Evolutionary conservation across 495 filamentous ascomycete species (phyloP), one percentile per base, ranked within the genome.

Genomic region (Cetradonia linearis): DNA sequence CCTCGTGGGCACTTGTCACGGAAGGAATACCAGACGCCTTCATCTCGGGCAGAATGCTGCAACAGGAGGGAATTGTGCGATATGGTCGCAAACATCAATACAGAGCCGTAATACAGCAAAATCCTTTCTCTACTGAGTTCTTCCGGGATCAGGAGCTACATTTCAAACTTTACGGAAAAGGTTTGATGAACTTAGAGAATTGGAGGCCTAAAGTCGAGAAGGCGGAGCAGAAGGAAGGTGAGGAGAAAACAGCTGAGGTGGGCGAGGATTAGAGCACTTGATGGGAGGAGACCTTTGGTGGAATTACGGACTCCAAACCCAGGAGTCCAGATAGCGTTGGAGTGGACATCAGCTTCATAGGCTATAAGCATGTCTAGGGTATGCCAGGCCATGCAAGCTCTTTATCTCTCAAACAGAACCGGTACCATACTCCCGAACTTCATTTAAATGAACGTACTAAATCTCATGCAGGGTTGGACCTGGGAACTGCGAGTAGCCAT

Each of bases 281-380:
- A 88, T 98, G 93, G 94, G 93, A 98, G 20, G 93, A 98, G 73
- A 79, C 80, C 48, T 97, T 98, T 71, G 92, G 91, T 56, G 89
- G 91, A 59, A 91, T 88, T 68, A 97, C 91, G 5, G 93, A 98
- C 70, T 80, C 86, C 13, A 97, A 97, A 71, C 94, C 93, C 27
- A 83, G 83, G 66, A 86, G 86, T 37, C 94, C 93, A 2, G 94
- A 97, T 71, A 89, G 90, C 69, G 77, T 97, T 57, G 91, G 80
- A 38, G 72, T 98, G 60, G 93, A 98, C 70, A 89, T 98, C 69
- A 83, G 83, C 1, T 98, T 97, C 70, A 83, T 87, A 13, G 91
- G 88, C 13, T 97, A 95, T 67, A 86, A 85, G 56, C 86, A 96
- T 71, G 91, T 97, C 38, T 97, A 84, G 67, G 93, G 93, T 68